Percentiles rank a stretch among this genome's conserved stretches.
Conservation (phyloP, 176 grass and related monocot species). For the Lolium rigidum region DNA sequence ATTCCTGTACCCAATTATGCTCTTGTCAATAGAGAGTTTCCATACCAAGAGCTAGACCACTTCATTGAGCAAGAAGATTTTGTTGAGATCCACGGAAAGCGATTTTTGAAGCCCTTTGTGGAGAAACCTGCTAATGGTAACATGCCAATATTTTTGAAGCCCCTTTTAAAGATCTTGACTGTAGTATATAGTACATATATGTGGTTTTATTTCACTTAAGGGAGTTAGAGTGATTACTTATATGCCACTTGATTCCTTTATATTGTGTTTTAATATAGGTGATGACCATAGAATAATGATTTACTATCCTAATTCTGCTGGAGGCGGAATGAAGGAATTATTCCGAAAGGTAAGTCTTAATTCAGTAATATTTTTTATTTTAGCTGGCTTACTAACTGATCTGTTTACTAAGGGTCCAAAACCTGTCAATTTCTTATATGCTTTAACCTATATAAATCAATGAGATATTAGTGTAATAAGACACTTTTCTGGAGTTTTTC, state of each 20-base stretch:
- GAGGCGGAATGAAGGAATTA: slow-evolving; percentile 97
- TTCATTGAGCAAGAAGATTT: slow-evolving; percentile 99
- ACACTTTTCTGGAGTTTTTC: not conserved
- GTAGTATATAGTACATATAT: not conserved
- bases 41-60: slow-evolving; percentile 88
- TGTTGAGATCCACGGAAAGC: slow-evolving; percentile 87
- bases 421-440: slow-evolving; percentile 11
- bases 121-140: slow-evolving; percentile 99
- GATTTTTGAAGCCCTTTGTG: slow-evolving; percentile 96
- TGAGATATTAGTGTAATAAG: not conserved
- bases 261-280: slow-evolving; percentile 48
- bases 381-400: slow-evolving; percentile 20
- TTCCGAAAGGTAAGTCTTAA: slow-evolving; percentile 77
- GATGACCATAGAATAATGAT: slow-evolving; percentile 99
- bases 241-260: slow-evolving; percentile 14
- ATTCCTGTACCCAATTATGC: slow-evolving; percentile 95
- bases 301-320: slow-evolving; percentile 98
- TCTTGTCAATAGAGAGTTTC: slow-evolving; percentile 92
- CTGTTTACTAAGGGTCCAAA: not conserved
- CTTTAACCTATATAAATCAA: slow-evolving; percentile 21
- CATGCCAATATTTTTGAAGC: slow-evolving; percentile 4
- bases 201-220: slow-evolving; percentile 25
- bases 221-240: not conserved
- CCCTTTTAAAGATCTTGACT: not conserved
- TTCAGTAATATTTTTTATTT: slow-evolving; percentile 24